These are phyloP conservation scores for Euphrasia confusa DNA, from an alignment of 257 asterid genomes.

Conservation along the genomic window DNA sequence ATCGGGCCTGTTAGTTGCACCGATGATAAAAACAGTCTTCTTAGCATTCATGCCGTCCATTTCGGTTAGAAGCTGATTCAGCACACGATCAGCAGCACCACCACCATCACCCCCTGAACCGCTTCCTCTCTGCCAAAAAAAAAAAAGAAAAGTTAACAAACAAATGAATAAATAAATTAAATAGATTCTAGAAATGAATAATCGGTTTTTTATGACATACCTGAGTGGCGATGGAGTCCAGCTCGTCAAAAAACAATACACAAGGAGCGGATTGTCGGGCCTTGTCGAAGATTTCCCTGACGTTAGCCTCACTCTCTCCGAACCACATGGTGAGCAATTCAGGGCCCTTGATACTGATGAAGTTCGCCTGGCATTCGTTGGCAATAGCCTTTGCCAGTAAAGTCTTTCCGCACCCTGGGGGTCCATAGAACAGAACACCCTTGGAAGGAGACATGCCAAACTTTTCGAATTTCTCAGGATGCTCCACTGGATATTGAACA, in stretches of 20 bases:
- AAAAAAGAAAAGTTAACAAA: too few relatives aligned
- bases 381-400: conserved; percentile 58
- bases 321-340: conserved; percentile 31
- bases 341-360: conserved; percentile 56
- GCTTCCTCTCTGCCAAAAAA: neutral
- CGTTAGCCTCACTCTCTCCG: conserved; percentile 57
- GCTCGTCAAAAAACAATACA: conserved; percentile 53
- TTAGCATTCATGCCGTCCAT: neutral
- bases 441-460: conserved; percentile 63
- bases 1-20: conserved; percentile 54
- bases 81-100: neutral
- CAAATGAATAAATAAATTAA: too few relatives aligned
- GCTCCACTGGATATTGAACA: conserved; percentile 63
- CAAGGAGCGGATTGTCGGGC: conserved; percentile 35
- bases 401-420: conserved; percentile 64
- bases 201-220: conserved; percentile 1
- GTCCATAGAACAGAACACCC: conserved; percentile 62
- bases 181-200: too few relatives aligned
- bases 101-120: neutral
- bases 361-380: conserved; percentile 56
- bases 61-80: neutral
- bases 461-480: conserved; percentile 62
- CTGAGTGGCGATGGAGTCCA: conserved; percentile 58
- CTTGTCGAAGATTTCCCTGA: conserved; percentile 45
- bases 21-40: neutral